A percentile compares a stretch with the other conserved stretches of the same genome.
Evolutionary conservation across 2,329 filamentous ascomycete genomes (phyloP).

Genomic region (Trichoderma pleuroti): DNA sequence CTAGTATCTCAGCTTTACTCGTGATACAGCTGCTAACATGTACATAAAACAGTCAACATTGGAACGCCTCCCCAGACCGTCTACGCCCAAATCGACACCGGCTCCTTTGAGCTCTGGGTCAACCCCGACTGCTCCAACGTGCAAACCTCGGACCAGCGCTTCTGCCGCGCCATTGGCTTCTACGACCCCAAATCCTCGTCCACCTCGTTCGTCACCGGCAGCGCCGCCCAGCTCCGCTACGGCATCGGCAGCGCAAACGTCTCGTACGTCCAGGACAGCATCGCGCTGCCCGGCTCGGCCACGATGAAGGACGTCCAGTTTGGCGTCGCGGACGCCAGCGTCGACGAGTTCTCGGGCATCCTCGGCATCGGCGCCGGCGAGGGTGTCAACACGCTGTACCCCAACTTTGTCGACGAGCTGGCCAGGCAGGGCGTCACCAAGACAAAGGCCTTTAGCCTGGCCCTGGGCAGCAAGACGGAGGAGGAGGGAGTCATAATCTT

Average conservation of each 20-base stretch:
- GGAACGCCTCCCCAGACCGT: constrained; percentile 53
- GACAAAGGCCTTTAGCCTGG: constrained; percentile 62
- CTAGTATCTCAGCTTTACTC: background rate
- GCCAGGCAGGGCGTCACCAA: constrained; percentile 50
- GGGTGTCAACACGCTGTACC: constrained; percentile 45
- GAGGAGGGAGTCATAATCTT: constrained; percentile 63
- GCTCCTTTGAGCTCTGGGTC: constrained; percentile 59
- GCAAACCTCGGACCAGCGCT: constrained; percentile 37
- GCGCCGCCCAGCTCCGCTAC: constrained; percentile 44
- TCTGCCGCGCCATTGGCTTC: constrained; percentile 45
- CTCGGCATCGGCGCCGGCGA: constrained; percentile 70
- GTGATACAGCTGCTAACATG: background rate
- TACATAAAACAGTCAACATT: constrained; percentile 40
- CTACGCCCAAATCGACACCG: constrained; percentile 56
- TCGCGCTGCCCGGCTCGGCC: constrained; percentile 40
- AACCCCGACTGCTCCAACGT: constrained; percentile 57
- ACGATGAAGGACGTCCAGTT: constrained; percentile 54
- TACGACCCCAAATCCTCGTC: constrained; percentile 44
- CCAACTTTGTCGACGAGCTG: constrained; percentile 52
- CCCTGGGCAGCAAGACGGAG: constrained; percentile 58
- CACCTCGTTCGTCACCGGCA: constrained; percentile 32
- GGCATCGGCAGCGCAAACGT: constrained; percentile 51
- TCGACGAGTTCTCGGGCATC: constrained; percentile 55
- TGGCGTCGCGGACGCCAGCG: constrained; percentile 55
- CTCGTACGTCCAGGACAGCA: constrained; percentile 47